These are phyloP conservation scores for Suhomyces bribrorum DNA, from an alignment of 1,139 yeast species.

Conservation along the genomic window DNA sequence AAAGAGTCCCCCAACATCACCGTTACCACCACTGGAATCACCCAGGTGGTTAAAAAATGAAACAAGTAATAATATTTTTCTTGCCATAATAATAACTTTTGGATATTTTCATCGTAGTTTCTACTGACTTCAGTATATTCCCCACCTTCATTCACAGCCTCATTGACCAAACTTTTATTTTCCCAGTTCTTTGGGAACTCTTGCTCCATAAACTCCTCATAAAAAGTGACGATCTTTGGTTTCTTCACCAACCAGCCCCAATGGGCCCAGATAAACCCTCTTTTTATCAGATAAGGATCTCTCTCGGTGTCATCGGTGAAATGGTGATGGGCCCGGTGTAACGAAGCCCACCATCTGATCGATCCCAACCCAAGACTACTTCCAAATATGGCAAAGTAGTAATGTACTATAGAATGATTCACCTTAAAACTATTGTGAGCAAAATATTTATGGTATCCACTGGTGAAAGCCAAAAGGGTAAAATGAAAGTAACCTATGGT, in stretches of 20 bases:
- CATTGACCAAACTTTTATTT: constrained; percentile 19
- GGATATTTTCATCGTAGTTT: constrained; percentile 19
- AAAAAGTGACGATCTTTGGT: constrained; percentile 44
- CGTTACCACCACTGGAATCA: constrained; percentile 51
- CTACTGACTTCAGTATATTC: constrained; percentile 17
- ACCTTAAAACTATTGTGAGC: constrained; percentile 59
- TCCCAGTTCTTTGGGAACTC: constrained; percentile 38
- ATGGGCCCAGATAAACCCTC: constrained; percentile 61
- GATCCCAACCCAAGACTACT: constrained; percentile 65
- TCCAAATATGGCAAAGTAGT: constrained; percentile 54
- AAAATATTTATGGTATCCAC: constrained; percentile 68
- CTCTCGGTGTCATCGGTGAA: constrained; percentile 62
- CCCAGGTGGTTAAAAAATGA: constrained; percentile 46
- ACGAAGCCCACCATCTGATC: constrained; percentile 60
- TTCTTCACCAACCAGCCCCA: constrained; percentile 63
- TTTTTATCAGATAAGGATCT: constrained; percentile 65
- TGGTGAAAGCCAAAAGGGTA: constrained; percentile 46
- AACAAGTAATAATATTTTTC: constrained; percentile 46
- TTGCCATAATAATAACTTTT: constrained; percentile 55
- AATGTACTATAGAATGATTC: constrained; percentile 35
- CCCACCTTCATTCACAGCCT: constrained; percentile 21
- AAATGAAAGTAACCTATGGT: constrained; percentile 38
- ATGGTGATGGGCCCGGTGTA: constrained; percentile 72
- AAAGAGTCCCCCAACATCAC: constrained; percentile 43
- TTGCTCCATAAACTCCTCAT: constrained; percentile 38